Evolutionary conservation across 345 rosid species (phyloP), one percentile per base, ranked within the genome.

Genomic region (Noccaea bulbosa): DNA sequence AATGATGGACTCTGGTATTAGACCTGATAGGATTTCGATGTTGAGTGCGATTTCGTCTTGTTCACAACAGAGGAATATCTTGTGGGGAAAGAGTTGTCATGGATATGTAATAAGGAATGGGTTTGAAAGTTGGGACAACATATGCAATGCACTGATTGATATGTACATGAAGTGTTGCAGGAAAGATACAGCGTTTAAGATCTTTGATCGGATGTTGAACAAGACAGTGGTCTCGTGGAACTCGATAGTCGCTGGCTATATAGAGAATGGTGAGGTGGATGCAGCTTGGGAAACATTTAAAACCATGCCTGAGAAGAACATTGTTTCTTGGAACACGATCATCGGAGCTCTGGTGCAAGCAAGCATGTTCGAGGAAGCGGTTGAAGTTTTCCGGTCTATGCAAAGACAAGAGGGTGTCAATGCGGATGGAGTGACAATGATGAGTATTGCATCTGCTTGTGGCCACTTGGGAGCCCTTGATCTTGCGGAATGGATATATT

Each of bases 211-310:
- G 52, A 83, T 84, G 83, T 62, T 72, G 30, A 83, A 79, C 62
- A 86, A 79, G 84, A 80, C 83, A n/a, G 68, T 71, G 53, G 93
- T 84, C 7, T 77, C 87, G 2, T 88, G 90, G 93, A 88, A 88
- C 50, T 80, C 88, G 11, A 59, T 86, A 49, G 49, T 81, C 35
- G 84, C 83, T 14, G 90, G 90, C 35, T 77, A 73, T 50, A 45
- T 84, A 49, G 84, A 65, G 43, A 83, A 83, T 16, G 79, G 80
- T 22, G 86, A 86, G 39, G 69, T 80, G 65, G 77, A 84, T 60
- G 74, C 84, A 57, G 88, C 88, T n/a, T 47, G 78, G 82, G 70
- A 76, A 64, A 64, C 81, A 37, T 86, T 86, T 37, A 38, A 72
- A 55, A 80, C 76, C 76, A 88, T 86, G 88, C 88, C 90, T 11